Evolutionary conservation across 768 basidiomycete genomes (phyloP), one percentile per base, ranked within the genome.

Genomic region (Fistulinella prunicolor): DNA sequence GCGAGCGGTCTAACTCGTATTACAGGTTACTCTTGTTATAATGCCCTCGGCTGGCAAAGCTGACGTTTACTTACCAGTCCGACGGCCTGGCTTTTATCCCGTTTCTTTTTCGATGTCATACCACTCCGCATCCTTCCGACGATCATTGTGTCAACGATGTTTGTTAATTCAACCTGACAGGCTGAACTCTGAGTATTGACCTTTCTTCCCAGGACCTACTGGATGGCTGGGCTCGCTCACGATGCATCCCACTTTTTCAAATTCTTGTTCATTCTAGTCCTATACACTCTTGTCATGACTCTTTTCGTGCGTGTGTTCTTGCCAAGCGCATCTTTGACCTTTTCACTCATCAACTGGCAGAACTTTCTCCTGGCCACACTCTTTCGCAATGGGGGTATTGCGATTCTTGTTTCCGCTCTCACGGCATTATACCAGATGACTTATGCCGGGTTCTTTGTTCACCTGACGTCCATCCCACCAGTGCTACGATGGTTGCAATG

Each of bases 401-500:
- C 94, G 1, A 93, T 96, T 62, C 79, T 98, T 3, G 65, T 95
- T 30, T 91, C 89, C 0, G 89, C 88, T 9, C 74, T 89, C 19
- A 72, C 80, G 1, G 85, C 82, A 3, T 71, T 89, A 10, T 88
- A 85, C 65, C 86, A 90, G 61, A 89, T 89, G 87, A 91, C 89
- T 0, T 91, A 77, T 55, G 90, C 91, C 1, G 91, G 91, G 13
- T 97, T 95, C 74, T 96, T 96, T 64, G 90, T 95, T 44, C 89
- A 95, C 63, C 76, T 95, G 47, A 68, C 71, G 51, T 73, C 78
- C 50, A 95, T 98, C 49, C 93, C 94, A 4, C 88, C 89, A 2
- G 91, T 94, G 2, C 77, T 98, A 1, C 79, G 94, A 14, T 98
- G 94, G 94, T 73, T 97, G 44, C 86, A 94, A 61, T 97, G 91